Base-by-base conservation (phyloP, 352 stramenopile genomes). In the Globisporangium takayamanum region DNA sequence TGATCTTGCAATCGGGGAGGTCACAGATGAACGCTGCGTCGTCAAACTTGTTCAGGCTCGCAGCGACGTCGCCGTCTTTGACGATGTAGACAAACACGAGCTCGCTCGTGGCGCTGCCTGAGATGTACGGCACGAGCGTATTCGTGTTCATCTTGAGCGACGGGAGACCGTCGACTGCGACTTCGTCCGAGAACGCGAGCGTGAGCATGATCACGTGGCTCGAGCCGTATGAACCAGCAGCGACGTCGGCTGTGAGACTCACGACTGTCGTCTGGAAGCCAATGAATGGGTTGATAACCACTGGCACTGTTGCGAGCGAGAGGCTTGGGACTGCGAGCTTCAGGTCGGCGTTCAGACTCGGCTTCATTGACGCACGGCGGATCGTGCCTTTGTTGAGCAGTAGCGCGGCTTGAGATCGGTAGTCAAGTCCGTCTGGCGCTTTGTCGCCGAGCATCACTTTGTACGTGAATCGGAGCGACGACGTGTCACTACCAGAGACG, bases 51-150 rank as follows among this genome's bases (percentile, higher is more conserved):
- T 90, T 67, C 46, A 93, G 63, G 7, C 50, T 73, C 0, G 56
- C 25, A 0, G 71, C 73, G 1, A 50, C 53, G 59, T 93, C 81
- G 25, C 64, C 69, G 42, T 77, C 65, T 8, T 62, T 59, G 2
- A 92, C 73, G n/a, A 89, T 83, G 58, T 95, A 74, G 41, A 89
- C 56, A 54, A 93, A 93, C n/a, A 81, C 14, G 5, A 93, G 64
- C 2, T 63, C 68, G 12, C 47, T n/a, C 2, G 80, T 88, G 0
- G 60, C 72, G 22, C 70, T 75, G 15, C 80, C 83, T 42, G 68
- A 72, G 14, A 86, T 68, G 55, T 90, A 95, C 3, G 70, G 68
- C 1, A 91, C 80, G 33, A 67, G 51, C 0, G 67, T 63, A 18
- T 76, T 72, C 26, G 78, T 87, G 59, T 84, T 91, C 42, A 95